Evolutionary conservation across 106 monocot species (phyloP).

Genomic region (Agapanthus africanus): DNA sequence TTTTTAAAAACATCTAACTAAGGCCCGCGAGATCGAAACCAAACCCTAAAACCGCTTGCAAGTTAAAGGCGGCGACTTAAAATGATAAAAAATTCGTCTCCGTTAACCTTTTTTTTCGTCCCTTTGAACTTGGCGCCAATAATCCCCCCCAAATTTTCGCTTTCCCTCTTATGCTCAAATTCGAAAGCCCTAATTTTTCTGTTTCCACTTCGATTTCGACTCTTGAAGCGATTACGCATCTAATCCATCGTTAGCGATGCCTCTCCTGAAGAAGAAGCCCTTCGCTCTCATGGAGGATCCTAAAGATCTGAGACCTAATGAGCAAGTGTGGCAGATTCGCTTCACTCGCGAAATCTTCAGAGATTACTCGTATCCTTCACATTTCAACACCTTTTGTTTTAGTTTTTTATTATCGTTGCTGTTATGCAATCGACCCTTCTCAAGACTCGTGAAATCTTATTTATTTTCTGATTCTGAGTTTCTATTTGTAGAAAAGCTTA

Average conservation of each 20-base stretch:
- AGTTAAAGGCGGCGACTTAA: no score
- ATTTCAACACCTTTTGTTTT: no score
- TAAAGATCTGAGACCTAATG: not conserved
- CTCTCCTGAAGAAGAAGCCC: conserved; percentile 7
- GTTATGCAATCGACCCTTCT: no score
- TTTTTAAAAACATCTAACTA: no score
- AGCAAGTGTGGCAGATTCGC: conserved; percentile 12
- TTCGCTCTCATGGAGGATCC: not conserved
- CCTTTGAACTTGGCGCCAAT: not conserved
- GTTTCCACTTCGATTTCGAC: not conserved
- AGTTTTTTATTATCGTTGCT: no score
- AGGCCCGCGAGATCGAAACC: no score
- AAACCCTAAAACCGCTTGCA: no score
- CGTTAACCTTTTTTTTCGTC: no score
- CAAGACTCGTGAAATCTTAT: not conserved
- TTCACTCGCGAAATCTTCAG: conserved; percentile 12
- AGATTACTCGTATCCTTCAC: conserved; percentile 16
- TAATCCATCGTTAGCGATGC: not conserved
- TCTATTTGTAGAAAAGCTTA: no score
- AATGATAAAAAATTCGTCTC: no score
- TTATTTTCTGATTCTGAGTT: not conserved
- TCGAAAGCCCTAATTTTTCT: not conserved
- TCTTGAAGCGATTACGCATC: not conserved
- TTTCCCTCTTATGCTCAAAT: not conserved
- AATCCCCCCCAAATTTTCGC: not conserved